Percentiles rank a stretch among this genome's conserved stretches.
Evolutionary conservation across 176 grass and related monocot genomes (phyloP).

Genomic region (Aegilops tauschii): DNA sequence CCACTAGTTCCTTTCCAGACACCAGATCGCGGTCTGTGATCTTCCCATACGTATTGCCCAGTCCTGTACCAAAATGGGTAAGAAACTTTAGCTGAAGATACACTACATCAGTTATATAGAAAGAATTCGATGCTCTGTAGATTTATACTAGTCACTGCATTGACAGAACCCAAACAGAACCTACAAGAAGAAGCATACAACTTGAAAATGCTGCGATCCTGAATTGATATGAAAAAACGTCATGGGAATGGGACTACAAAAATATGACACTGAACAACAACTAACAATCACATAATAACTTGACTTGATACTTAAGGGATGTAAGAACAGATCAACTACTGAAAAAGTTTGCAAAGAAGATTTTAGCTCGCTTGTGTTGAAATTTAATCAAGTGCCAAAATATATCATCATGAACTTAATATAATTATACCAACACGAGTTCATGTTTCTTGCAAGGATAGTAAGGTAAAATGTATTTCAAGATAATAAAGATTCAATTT

Average conservation of each 20-base stretch:
- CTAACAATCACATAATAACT: neutral
- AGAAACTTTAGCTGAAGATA: neutral
- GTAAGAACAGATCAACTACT: constrained; percentile 5
- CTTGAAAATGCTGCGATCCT: neutral
- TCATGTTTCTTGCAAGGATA: constrained; percentile 15
- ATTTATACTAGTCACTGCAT: constrained; percentile 18
- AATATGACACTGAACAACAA: constrained; percentile 8
- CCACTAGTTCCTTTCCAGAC: constrained; percentile 97
- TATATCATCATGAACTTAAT: constrained; percentile 1
- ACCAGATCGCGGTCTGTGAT: constrained; percentile 84
- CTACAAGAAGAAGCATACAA: neutral
- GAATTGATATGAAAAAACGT: neutral
- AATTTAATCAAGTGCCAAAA: neutral
- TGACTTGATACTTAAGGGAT: neutral
- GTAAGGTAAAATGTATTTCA: neutral
- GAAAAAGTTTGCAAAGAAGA: constrained; percentile 2
- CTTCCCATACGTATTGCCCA: constrained; percentile 93
- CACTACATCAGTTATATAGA: neutral
- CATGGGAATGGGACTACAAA: neutral
- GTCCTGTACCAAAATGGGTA: constrained; percentile 47
- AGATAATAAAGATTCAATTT: constrained; percentile 10
- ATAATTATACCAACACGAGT: neutral
- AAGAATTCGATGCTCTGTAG: neutral
- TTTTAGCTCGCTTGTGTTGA: neutral
- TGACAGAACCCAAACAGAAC: neutral